A percentile compares a stretch with the other conserved stretches of the same genome.
These are phyloP conservation scores for Colletotrichum endophyticum DNA, from an alignment of 2,329 filamentous ascomycete genomes.

Conservation along the genomic window DNA sequence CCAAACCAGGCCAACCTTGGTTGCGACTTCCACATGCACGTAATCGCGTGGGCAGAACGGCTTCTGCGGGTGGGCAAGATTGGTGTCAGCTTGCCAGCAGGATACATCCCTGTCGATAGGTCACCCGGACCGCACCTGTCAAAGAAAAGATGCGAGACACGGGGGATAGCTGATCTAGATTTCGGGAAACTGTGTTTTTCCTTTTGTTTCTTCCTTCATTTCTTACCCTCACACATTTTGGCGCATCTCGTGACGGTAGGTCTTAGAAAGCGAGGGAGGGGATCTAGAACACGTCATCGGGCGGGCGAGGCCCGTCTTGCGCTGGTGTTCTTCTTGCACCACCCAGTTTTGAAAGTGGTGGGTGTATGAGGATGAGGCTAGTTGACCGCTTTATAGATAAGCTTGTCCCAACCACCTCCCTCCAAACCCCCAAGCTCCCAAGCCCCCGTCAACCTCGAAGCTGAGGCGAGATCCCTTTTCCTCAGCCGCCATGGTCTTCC, in stretches of 20 bases:
- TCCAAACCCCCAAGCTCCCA: background rate
- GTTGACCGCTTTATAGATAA: background rate
- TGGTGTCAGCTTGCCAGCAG: background rate
- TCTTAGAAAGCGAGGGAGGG: background rate
- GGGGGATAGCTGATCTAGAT: background rate
- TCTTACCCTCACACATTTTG: background rate
- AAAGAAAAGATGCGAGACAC: background rate
- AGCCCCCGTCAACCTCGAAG: background rate
- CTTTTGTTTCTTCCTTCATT: background rate
- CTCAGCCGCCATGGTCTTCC: constrained; percentile 29
- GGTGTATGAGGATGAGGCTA: background rate
- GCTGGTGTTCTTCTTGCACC: background rate
- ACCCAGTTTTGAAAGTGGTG: background rate
- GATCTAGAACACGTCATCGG: background rate
- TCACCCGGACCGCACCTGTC: background rate
- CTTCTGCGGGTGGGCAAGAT: background rate
- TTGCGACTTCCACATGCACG: background rate
- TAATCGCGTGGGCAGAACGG: background rate
- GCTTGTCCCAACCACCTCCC: background rate
- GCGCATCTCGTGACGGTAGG: background rate
- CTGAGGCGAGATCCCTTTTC: background rate
- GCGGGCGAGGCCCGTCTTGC: background rate
- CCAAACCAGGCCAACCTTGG: background rate
- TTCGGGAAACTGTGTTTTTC: background rate
- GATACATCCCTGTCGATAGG: background rate